Evolutionary conservation across 805 yeast genomes (phyloP), one percentile per base, ranked within the genome.

Genomic region (Candida anglica): DNA sequence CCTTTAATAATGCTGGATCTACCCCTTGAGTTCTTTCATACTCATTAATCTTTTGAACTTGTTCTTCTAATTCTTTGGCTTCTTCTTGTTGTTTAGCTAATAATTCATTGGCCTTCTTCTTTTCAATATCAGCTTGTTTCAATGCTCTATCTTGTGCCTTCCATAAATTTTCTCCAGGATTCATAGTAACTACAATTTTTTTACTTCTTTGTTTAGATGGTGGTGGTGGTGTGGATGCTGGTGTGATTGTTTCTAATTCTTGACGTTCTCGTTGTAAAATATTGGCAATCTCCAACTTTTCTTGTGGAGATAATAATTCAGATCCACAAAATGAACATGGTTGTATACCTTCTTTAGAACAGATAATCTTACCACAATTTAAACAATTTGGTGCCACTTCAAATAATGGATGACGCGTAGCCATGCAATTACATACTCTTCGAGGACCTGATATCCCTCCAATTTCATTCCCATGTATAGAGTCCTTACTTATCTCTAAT

Each of bases 361-460:
- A 93, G 2, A 93, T 86, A 27, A 93, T 86, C 56, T 88, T 86
- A 8, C 99, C 99, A 56, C 99, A 93, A 39, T 83, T 79, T 26
- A 93, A 60, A 49, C 99, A 93, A 53, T 93, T 93, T 1, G 98
- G 98, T 2, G 94, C 93, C 42, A 83, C 73, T 37, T 86, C 94
- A 42, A 87, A 83, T 19, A 93, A 60, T 3, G 96, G 95, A 52
- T 93, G 98, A 39, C 84, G 66, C 0, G 83, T 75, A 1, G 91
- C 97, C 78, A 81, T 85, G 51, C 98, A 89, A 41, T 81, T 75
- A 53, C 98, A 89, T 4, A 47, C 52, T 14, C 65, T 52, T 40
- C 51, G 2, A 42, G 49, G 17, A 31, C 33, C 32, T 1, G 37
- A 19, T n/a, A n/a, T n/a, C n/a, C n/a, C n/a, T n/a, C n/a, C n/a